Conservation (phyloP, 2,329 filamentous ascomycete genomes). For the Alternaria sp. region DNA sequence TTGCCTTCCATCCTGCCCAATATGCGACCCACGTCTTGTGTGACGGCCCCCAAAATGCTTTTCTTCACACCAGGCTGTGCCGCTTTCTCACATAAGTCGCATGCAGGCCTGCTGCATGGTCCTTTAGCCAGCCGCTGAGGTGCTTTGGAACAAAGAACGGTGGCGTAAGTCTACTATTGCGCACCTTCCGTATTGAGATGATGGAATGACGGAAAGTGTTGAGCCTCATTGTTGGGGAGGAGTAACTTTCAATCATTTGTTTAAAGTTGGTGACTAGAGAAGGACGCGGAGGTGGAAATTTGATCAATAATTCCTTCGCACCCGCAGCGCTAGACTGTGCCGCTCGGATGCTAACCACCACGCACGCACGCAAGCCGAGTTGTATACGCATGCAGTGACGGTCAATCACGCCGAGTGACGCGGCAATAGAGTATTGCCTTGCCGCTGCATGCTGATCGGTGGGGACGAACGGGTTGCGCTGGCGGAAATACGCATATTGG, state of each 20-base stretch:
- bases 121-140: constrained; percentile 9
- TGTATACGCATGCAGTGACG: background rate
- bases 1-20: background rate
- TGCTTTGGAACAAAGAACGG: constrained; percentile 2
- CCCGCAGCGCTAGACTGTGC: background rate
- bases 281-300: background rate
- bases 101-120: background rate
- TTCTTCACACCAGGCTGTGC: background rate
- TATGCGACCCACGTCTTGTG: background rate
- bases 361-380: background rate
- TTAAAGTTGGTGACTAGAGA: background rate
- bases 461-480: background rate
- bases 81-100: constrained; percentile 4
- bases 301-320: background rate
- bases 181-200: background rate
- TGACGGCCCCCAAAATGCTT: background rate
- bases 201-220: background rate
- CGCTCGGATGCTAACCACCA: background rate
- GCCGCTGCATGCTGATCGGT: background rate
- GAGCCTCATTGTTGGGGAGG: background rate
- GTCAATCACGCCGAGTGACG: background rate
- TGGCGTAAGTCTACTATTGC: background rate
- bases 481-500: background rate
- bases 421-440: background rate
- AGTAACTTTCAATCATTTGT: background rate